Evolutionary conservation across 805 yeast genomes (phyloP).

Genomic region (Clavispora santaluciae): DNA sequence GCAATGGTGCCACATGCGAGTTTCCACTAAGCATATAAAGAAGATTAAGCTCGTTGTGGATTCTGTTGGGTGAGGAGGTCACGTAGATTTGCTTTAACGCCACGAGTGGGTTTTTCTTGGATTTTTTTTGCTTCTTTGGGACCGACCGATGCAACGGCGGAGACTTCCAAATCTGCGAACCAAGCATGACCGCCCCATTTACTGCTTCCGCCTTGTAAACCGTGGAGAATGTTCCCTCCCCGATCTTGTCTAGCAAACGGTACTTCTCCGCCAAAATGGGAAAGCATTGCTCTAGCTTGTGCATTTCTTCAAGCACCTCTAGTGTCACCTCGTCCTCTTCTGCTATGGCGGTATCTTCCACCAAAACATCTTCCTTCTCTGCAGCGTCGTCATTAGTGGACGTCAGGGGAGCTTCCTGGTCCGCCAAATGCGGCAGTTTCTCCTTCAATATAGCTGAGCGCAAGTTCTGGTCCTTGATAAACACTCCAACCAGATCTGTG

Average conservation of each 20-base stretch:
- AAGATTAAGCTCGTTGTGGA: slow-evolving; percentile 79
- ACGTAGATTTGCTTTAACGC: slow-evolving; percentile 93
- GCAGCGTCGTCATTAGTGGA: neutral
- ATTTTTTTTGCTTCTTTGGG: slow-evolving; percentile 10
- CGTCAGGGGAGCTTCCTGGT: neutral
- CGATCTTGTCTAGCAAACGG: slow-evolving; percentile 52
- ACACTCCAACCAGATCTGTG: slow-evolving; percentile 4
- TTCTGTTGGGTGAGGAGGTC: slow-evolving; percentile 90
- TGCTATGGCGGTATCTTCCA: slow-evolving; percentile 5
- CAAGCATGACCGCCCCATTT: slow-evolving; percentile 33
- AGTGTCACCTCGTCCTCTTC: slow-evolving; percentile 46
- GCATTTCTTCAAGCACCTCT: slow-evolving; percentile 56
- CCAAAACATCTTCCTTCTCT: slow-evolving; percentile 3
- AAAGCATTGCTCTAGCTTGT: slow-evolving; percentile 48
- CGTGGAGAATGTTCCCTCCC: slow-evolving; percentile 63
- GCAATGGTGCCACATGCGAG: slow-evolving; percentile 76
- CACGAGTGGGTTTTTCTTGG: slow-evolving; percentile 46
- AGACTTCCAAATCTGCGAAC: slow-evolving; percentile 41
- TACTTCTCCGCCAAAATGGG: slow-evolving; percentile 47
- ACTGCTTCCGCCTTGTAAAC: slow-evolving; percentile 60
- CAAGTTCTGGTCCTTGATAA: slow-evolving; percentile 15
- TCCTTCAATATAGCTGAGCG: slow-evolving; percentile 6
- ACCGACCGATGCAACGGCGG: slow-evolving; percentile 34
- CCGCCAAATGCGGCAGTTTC: slow-evolving; percentile 1
- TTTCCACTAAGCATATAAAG: slow-evolving; percentile 66